A percentile compares a stretch with the other conserved stretches of the same genome.
Evolutionary conservation across 2,329 filamentous ascomycete genomes (phyloP).

Genomic region (Kalmusia sp.): DNA sequence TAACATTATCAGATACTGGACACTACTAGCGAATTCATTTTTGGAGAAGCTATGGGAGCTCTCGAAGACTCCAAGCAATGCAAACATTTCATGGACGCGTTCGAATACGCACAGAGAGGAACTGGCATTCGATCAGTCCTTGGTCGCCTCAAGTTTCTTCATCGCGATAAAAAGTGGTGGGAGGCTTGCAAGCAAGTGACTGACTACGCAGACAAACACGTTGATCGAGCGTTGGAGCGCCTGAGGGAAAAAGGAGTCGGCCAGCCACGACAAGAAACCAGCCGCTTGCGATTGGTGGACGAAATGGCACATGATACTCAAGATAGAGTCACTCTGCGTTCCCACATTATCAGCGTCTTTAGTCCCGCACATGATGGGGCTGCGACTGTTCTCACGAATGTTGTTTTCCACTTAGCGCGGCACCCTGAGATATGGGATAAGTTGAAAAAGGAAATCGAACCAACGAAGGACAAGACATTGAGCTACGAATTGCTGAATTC

Average conservation of each 20-base stretch:
- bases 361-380: constrained; percentile 22
- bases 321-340: constrained; percentile 19
- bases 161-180: constrained; percentile 19
- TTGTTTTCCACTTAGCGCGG: constrained; percentile 20
- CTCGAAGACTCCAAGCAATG: constrained; percentile 5
- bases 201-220: constrained; percentile 17
- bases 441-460: constrained; percentile 20
- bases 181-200: constrained; percentile 14
- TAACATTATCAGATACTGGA: constrained; percentile 17
- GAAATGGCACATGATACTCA: constrained; percentile 23
- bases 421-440: constrained; percentile 15
- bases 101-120: constrained; percentile 15
- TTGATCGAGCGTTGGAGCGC: constrained; percentile 11
- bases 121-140: constrained; percentile 14
- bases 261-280: neutral
- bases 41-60: constrained; percentile 18
- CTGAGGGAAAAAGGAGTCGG: neutral
- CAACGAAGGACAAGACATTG: neutral
- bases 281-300: constrained; percentile 16
- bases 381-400: constrained; percentile 23
- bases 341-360: constrained; percentile 24
- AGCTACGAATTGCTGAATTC: constrained; percentile 13
- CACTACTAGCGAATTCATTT: constrained; percentile 24
- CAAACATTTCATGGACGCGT: constrained; percentile 21
- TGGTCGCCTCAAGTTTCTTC: constrained; percentile 13